Conservation (phyloP, 495 filamentous ascomycete species). For the Talaromyces wortmannii region DNA sequence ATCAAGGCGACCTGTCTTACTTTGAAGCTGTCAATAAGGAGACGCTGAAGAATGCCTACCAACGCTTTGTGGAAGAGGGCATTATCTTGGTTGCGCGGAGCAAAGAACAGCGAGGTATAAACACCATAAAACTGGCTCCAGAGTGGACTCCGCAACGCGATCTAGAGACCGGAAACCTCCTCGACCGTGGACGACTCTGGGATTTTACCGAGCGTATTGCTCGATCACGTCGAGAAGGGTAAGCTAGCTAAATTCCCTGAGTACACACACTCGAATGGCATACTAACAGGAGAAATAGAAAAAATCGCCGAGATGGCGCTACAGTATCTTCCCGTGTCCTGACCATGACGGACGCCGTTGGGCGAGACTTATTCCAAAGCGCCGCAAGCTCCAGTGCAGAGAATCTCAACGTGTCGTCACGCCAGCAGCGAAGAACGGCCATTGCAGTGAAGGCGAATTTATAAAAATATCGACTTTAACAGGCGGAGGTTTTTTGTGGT, state of each 20-base stretch:
- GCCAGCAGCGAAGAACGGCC: slow-evolving; percentile 30
- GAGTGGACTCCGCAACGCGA: slow-evolving; percentile 76
- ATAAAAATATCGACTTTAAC: slow-evolving; percentile 5
- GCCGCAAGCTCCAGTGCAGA: slow-evolving; percentile 22
- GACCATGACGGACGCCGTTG: slow-evolving; percentile 58
- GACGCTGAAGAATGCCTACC: slow-evolving; percentile 86
- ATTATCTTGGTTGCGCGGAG: slow-evolving; percentile 68
- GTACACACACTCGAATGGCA: background rate
- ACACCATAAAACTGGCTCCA: slow-evolving; percentile 57
- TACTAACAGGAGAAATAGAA: slow-evolving; percentile 28
- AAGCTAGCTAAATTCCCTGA: slow-evolving; percentile 8
- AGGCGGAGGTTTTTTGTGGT: background rate
- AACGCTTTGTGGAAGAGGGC: slow-evolving; percentile 83
- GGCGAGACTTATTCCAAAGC: slow-evolving; percentile 38
- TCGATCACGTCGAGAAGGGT: slow-evolving; percentile 74
- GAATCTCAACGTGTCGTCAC: slow-evolving; percentile 25
- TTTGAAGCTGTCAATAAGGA: slow-evolving; percentile 99
- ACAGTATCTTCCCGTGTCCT: slow-evolving; percentile 85
- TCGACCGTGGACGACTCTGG: slow-evolving; percentile 73
- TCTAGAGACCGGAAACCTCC: slow-evolving; percentile 48
- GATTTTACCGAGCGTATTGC: slow-evolving; percentile 85
- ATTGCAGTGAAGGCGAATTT: slow-evolving; percentile 28
- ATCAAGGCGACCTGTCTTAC: slow-evolving; percentile 93
- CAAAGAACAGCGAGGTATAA: slow-evolving; percentile 48
- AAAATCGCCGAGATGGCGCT: slow-evolving; percentile 86